phyloP scores from a whole-genome alignment of 1,284 basidiomycete species.

The Ganoderma leucocontextum region DNA sequence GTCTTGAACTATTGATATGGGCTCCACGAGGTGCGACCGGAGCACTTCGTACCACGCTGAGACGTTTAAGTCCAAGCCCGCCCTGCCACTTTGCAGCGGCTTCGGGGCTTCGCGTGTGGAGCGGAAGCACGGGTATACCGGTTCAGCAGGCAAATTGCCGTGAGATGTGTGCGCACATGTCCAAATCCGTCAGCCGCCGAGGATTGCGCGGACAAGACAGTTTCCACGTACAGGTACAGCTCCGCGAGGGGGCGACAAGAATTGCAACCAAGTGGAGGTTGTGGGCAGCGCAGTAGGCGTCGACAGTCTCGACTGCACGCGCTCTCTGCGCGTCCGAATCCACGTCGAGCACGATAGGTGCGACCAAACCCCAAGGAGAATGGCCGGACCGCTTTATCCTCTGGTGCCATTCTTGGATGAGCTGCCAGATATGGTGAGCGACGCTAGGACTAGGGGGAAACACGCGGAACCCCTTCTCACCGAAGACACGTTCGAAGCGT shows the following conservation, averaged over 20 bases:
- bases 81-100: conserved; percentile 17
- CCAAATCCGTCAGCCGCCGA: conserved; percentile 22
- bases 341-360: conserved; percentile 44
- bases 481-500: conserved; percentile 38
- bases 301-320: conserved; percentile 43
- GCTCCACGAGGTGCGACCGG: conserved; percentile 38
- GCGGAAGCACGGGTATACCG: neutral
- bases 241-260: conserved; percentile 34
- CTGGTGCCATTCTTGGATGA: conserved; percentile 47
- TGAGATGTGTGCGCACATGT: neutral
- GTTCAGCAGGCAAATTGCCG: neutral
- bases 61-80: conserved; percentile 17
- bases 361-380: conserved; percentile 43
- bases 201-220: conserved; percentile 21
- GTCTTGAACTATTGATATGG: conserved; percentile 40
- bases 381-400: conserved; percentile 41
- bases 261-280: conserved; percentile 42
- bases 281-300: conserved; percentile 42
- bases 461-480: conserved; percentile 32
- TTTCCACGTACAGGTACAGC: conserved; percentile 21
- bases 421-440: conserved; percentile 31
- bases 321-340: conserved; percentile 39
- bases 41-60: conserved; percentile 37
- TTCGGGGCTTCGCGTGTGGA: conserved; percentile 17
- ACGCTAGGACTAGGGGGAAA: conserved; percentile 15